Base-by-base conservation (phyloP, 1,139 yeast species). In the Hemisphaericaspora subhashii region DNA sequence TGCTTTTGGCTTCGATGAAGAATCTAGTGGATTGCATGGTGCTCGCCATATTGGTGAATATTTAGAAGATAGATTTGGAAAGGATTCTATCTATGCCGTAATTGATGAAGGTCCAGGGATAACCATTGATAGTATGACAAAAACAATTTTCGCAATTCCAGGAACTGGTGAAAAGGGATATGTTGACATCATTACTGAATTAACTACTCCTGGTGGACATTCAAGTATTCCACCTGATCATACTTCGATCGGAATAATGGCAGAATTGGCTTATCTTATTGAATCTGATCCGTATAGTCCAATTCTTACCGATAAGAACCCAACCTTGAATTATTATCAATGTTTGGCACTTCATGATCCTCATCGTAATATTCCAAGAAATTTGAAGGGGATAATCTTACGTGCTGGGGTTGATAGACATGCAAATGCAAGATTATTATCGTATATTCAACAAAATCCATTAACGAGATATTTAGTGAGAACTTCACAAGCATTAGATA, bases 1-100 rank as follows among this genome's bases (percentile, higher is more conserved):
- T 3, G 71, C 73, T 1, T 67, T 71, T 51, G 77, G 77, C 5
- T 66, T 68, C 42, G 77, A 71, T 47, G 77, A 71, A 51, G 76
- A 71, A 50, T 60, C 62, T 13, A 57, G 66, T 8, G 75, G 77
- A 2, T 11, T 29, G 8, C 47, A 46, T 13, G 70, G 74, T n/a
- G 76, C 76, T n/a, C 15, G 38, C 3, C 21, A 43, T n/a, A 51
- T 69, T 15, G 60, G 57, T 16, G 41, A 50, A 25, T 58, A 57
- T 44, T 58, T 71, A 42, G 63, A 60, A 45, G 40, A 60, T 25
- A 55, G 52, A 14, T 67, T 53, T 33, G 75, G 74, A 2, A 44
- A 49, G 16, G 55, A 69, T 44, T 61, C 72, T 0, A 42, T 71
- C 15, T 65, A 68, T 44, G 67, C 74, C n/a, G 52, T 70, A 29